phyloP scores from a whole-genome alignment of 345 rosid species.

The Eucalyptus tenuipes region DNA sequence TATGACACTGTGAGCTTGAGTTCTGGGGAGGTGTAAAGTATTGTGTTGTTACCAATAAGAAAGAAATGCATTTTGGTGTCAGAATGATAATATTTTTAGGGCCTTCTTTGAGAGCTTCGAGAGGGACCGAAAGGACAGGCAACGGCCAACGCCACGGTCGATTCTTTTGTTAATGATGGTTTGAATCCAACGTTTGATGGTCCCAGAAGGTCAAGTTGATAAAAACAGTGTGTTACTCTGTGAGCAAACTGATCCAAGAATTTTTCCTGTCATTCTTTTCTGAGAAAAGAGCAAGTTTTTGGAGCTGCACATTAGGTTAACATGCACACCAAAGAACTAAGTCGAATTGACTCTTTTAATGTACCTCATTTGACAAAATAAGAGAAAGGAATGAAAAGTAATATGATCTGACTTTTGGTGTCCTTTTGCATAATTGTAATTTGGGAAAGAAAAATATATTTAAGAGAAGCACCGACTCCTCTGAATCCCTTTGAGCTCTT shows the following conservation, averaged over 20 bases:
- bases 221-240: neutral
- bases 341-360: neutral
- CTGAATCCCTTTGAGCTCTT: neutral
- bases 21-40: slow-evolving; percentile 4
- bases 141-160: neutral
- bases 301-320: neutral
- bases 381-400: neutral
- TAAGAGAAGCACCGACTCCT: too few relatives aligned
- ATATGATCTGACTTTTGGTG: neutral
- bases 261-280: neutral
- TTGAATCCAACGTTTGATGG: neutral
- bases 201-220: neutral
- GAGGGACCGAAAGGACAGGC: neutral
- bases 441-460: neutral
- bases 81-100: neutral
- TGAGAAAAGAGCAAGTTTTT: neutral
- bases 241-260: neutral
- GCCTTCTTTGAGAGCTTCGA: neutral
- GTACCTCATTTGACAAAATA: neutral
- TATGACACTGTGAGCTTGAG: slow-evolving; percentile 1
- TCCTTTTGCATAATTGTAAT: neutral
- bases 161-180: neutral
- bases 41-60: neutral
- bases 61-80: neutral
- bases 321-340: neutral